Base-by-base conservation (phyloP, 1,284 basidiomycete genomes). In the Peniophora sp. region DNA sequence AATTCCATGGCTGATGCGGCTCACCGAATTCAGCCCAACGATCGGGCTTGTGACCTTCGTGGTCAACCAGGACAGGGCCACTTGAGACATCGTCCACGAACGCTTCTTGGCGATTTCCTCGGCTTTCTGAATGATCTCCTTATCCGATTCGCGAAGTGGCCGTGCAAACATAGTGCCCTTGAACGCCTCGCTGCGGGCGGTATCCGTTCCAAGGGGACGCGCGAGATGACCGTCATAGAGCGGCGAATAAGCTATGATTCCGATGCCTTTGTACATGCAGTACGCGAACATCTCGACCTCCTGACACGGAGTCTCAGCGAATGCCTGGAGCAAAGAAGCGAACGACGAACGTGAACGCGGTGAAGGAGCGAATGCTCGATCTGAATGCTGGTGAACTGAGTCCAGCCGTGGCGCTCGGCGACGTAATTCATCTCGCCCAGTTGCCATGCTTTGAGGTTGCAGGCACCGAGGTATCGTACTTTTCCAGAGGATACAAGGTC, bases 251-350 rank as follows among this genome's bases (percentile, higher is more conserved):
- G 70, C 65, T 11, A 77, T 68, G 36, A 77, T 55, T 0, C 74
- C 71, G 45, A 76, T 74, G 20, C 74, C 76, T 14, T 73, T 62
- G 52, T 64, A 68, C 5, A 70, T 65, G 60, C 73, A 76, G 60
- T 73, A 78, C 2, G 65, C 63, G 15, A 72, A 58, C 70, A 77
- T 73, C 54, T 76, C 75, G 0, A 65, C 60, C 52, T 79, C 76
- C 72, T 75, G 49, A 15, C 1, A 24, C 22, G 20, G 17, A 18
- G 22, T 5, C 15, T 32, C 39, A 54, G 51, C 51, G 39, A 23
- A 12, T 14, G 9, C 17, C n/a, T 32, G 44, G 3, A 3, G 15
- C 8, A 17, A 3, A 5, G 22, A 27, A 3, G 3, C 2, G 3
- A 20, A 8, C 12, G 20, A 49, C 55, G 24, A 24, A 64, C 64